Evolutionary conservation across 2,329 filamentous ascomycete species (phyloP).

Genomic region (Monilinia laxa): DNA sequence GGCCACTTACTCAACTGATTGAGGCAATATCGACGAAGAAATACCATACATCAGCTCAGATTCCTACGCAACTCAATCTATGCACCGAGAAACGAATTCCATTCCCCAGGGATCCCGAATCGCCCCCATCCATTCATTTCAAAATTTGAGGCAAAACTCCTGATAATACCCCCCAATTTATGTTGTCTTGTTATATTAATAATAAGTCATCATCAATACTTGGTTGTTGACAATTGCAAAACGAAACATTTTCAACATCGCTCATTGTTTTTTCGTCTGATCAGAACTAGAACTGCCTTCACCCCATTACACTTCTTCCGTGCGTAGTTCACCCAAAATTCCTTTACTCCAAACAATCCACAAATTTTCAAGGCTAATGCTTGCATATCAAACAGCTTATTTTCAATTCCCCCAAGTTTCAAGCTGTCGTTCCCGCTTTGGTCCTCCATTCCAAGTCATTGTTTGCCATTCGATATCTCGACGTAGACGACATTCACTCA

Average conservation of each 20-base stretch:
- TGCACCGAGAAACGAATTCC: constrained; percentile 18
- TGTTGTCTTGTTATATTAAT: neutral
- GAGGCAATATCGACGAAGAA: neutral
- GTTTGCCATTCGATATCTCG: constrained; percentile 1
- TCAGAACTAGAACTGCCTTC: constrained; percentile 8
- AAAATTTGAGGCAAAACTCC: constrained; percentile 8
- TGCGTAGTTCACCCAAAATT: constrained; percentile 21
- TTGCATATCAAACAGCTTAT: constrained; percentile 17
- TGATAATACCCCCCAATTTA: neutral
- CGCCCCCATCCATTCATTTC: constrained; percentile 14
- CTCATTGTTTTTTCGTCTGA: constrained; percentile 14
- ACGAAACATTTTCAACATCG: constrained; percentile 15
- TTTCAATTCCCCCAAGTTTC: constrained; percentile 10
- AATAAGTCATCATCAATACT: neutral
- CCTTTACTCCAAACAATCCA: constrained; percentile 4
- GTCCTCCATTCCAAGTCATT: neutral
- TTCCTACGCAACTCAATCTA: constrained; percentile 17
- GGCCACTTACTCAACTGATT: constrained; percentile 14
- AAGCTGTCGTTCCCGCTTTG: constrained; percentile 4
- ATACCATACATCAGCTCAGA: neutral
- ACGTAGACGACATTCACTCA: neutral
- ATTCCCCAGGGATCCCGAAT: constrained; percentile 21
- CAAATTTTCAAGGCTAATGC: constrained; percentile 23
- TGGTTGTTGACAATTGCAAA: constrained; percentile 6
- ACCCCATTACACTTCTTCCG: constrained; percentile 14